Percentiles rank a stretch among this genome's conserved stretches.
phyloP scores from a whole-genome alignment of 1,284 basidiomycete species.

The Vanrija humicola region DNA sequence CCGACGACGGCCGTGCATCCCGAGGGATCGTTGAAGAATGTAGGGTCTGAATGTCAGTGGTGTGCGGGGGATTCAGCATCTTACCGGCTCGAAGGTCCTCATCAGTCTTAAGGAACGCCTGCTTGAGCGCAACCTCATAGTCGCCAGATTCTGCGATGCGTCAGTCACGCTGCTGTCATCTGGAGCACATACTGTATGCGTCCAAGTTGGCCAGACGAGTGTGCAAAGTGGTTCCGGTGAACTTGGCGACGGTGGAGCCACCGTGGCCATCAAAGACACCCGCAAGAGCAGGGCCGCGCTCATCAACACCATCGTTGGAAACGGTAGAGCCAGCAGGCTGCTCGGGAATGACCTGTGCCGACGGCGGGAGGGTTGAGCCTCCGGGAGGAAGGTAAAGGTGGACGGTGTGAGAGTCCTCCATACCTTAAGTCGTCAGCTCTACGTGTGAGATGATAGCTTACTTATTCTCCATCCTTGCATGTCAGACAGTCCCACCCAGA shows the following conservation, averaged over 20 bases:
- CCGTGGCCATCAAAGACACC: constrained; percentile 99
- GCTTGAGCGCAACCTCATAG: constrained; percentile 76
- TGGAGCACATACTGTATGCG: constrained; percentile 55
- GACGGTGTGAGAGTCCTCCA: constrained; percentile 97
- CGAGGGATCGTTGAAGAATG: constrained; percentile 84
- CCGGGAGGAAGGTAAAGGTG: constrained; percentile 55
- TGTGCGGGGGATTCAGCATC: constrained; percentile 24
- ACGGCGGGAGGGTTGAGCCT: constrained; percentile 8
- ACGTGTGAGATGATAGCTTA: constrained; percentile 52
- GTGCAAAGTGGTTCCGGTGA: constrained; percentile 85
- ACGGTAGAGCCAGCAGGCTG: constrained; percentile 47
- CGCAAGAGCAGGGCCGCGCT: constrained; percentile 69
- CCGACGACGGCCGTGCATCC: constrained; percentile 95
- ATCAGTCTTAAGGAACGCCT: constrained; percentile 88
- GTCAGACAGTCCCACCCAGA: constrained; percentile 80
- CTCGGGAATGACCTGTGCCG: constrained; percentile 53
- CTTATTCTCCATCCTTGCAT: constrained; percentile 99
- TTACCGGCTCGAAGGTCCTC: constrained; percentile 84
- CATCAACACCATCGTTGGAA: constrained; percentile 53
- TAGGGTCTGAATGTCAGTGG: constrained; percentile 60
- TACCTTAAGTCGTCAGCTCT: constrained; percentile 51
- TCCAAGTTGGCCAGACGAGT: constrained; percentile 70
- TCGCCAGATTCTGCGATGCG: constrained; percentile 53
- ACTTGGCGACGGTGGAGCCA: constrained; percentile 83
- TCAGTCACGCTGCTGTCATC: neutral